Conservation (phyloP, 768 basidiomycete genomes). For the Lanmaoa pseudosensibilis region DNA sequence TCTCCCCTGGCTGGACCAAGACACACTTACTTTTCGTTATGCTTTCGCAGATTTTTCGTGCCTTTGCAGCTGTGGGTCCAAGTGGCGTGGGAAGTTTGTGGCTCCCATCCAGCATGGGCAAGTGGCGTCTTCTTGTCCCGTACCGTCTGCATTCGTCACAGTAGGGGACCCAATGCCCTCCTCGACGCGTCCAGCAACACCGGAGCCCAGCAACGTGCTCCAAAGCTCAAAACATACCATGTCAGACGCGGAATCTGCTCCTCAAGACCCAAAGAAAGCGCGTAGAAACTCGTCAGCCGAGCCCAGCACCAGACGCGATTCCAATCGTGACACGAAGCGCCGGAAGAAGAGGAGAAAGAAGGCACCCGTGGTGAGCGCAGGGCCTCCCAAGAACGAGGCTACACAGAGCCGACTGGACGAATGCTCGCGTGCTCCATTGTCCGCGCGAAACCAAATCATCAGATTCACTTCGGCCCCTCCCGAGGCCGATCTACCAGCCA, state of each 20-base stretch:
- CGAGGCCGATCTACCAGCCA: constrained; percentile 8
- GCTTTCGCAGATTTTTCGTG: background rate
- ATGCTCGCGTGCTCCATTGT: constrained; percentile 19
- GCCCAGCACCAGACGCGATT: constrained; percentile 17
- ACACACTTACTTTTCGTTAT: background rate
- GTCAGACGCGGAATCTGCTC: constrained; percentile 25
- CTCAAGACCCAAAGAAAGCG: constrained; percentile 24
- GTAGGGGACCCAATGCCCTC: constrained; percentile 23
- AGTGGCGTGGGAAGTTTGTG: constrained; percentile 30
- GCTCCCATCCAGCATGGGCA: background rate
- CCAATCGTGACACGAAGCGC: constrained; percentile 26
- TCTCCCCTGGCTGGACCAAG: background rate
- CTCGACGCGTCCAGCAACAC: constrained; percentile 20
- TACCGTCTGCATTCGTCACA: background rate
- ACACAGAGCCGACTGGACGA: constrained; percentile 7
- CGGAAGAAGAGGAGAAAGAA: constrained; percentile 33
- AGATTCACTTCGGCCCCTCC: constrained; percentile 25
- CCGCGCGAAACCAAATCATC: constrained; percentile 27
- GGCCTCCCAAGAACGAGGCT: constrained; percentile 10
- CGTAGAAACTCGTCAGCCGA: constrained; percentile 23
- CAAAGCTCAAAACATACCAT: constrained; percentile 18
- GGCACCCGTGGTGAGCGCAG: constrained; percentile 20
- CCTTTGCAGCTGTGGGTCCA: background rate
- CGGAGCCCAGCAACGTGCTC: constrained; percentile 11
- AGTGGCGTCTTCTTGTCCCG: constrained; percentile 3